Evolutionary conservation across 2,329 filamentous ascomycete species (phyloP).

Genomic region (Fusarium chuoi): DNA sequence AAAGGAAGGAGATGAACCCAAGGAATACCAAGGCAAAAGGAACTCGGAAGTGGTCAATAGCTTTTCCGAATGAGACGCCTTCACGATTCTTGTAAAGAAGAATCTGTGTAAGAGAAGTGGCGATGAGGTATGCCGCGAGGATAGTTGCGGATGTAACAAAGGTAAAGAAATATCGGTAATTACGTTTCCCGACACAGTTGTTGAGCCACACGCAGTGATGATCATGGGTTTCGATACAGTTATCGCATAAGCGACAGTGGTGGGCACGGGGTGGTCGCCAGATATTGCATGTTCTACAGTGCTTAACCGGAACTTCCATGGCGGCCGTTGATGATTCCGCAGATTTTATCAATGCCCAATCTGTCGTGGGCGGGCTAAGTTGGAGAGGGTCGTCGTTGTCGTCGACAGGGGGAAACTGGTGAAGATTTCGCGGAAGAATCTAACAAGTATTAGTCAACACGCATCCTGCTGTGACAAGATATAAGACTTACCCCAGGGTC

Average conservation of each 20-base stretch:
- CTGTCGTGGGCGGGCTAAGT: constrained; percentile 85
- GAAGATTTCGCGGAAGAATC: constrained; percentile 93
- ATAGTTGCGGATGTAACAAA: constrained; percentile 86
- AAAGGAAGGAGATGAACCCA: constrained; percentile 76
- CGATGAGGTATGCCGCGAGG: constrained; percentile 79
- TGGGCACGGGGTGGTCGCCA: constrained; percentile 97
- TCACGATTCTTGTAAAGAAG: constrained; percentile 75
- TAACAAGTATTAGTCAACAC: constrained; percentile 51
- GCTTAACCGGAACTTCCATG: constrained; percentile 98
- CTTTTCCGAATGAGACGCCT: constrained; percentile 71
- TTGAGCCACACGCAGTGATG: constrained; percentile 99
- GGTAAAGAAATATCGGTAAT: constrained; percentile 97
- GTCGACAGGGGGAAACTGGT: constrained; percentile 82
- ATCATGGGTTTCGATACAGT: constrained; percentile 96
- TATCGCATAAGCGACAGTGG: constrained; percentile 96
- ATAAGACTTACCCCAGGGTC: constrained; percentile 84
- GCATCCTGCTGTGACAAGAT: background rate
- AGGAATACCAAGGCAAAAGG: constrained; percentile 92
- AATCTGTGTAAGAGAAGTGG: constrained; percentile 82
- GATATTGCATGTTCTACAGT: constrained; percentile 96
- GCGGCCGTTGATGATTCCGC: constrained; percentile 79
- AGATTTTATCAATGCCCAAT: constrained; percentile 93
- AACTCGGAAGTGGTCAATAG: constrained; percentile 77
- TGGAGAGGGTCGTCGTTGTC: constrained; percentile 83
- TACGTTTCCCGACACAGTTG: constrained; percentile 95